Evolutionary conservation across 495 filamentous ascomycete genomes (phyloP).

Genomic region (Collariella sp.): DNA sequence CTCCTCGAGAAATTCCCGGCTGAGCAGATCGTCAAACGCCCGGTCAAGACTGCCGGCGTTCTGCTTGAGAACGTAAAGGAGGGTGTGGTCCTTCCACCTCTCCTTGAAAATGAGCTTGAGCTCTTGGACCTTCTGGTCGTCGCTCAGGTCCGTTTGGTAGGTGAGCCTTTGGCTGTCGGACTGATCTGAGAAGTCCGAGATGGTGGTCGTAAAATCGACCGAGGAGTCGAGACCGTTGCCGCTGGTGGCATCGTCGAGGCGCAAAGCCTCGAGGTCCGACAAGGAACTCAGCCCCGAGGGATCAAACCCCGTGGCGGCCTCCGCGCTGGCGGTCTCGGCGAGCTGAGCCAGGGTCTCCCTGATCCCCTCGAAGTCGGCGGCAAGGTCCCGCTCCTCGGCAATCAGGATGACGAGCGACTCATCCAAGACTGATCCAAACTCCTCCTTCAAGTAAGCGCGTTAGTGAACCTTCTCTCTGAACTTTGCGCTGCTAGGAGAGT

Average conservation of each 20-base stretch:
- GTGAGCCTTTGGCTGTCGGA: constrained; percentile 25
- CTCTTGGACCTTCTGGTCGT: constrained; percentile 47
- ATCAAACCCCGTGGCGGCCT: constrained; percentile 67
- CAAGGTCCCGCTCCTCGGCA: constrained; percentile 46
- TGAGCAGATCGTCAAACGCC: constrained; percentile 76
- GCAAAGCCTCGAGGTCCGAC: constrained; percentile 8
- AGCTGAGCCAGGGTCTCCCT: constrained; percentile 49
- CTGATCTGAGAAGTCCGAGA: constrained; percentile 25
- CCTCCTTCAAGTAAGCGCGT: constrained; percentile 14
- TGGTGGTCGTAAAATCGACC: constrained; percentile 20
- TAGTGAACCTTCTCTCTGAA: not conserved
- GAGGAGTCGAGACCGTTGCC: constrained; percentile 5
- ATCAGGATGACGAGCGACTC: constrained; percentile 27
- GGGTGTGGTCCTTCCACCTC: constrained; percentile 48
- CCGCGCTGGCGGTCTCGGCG: constrained; percentile 49
- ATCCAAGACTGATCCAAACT: constrained; percentile 24
- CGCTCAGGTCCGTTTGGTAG: constrained; percentile 36
- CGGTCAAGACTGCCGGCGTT: constrained; percentile 51
- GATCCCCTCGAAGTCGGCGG: constrained; percentile 58
- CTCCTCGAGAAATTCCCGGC: constrained; percentile 61
- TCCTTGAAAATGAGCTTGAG: constrained; percentile 63
- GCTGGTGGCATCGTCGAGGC: constrained; percentile 15
- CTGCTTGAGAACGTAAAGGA: constrained; percentile 57
- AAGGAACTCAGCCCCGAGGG: constrained; percentile 55
- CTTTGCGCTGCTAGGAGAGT: too few species aligned